Evolutionary conservation across 2,329 filamentous ascomycete species (phyloP), one percentile per base, ranked within the genome.

Genomic region (Sporothrix brasiliensis): DNA sequence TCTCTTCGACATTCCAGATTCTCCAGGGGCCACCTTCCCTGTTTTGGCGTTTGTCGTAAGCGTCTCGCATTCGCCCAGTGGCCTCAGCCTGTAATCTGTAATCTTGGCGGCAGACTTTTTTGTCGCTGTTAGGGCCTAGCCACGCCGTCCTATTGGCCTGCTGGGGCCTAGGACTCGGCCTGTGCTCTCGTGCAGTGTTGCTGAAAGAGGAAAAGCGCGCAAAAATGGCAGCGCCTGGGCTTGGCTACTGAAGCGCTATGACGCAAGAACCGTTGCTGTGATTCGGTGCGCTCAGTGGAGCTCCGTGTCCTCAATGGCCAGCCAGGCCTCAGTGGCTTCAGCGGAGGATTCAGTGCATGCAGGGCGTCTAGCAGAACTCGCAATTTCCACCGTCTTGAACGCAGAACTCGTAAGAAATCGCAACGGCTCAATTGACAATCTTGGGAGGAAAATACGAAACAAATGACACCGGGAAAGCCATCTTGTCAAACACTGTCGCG

Each of bases 171-270:
- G 24, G 27, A 30, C 30, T 63, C 58, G 58, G 58, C 58, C 39
- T 70, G 68, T 69, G 69, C 69, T 67, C 69, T 70, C 69, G 69
- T 70, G 69, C 61, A 53, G 30, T 39, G 24, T 70, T 61, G 53
- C 53, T 67, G n/a, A 44, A 70, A 67, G 13, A 58, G 69, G 69
- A 65, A 70, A 58, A 24, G 60, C 19, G n/a, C 60, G n/a, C 44
- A 53, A 21, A 24, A 34, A 4, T 50, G 9, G 49, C 63, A n/a
- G 47, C 53, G 47, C 47, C 41, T 47, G 34, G 60, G 30, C 41
- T 5, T 44, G 19, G 21, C 58, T 63, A 24, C 24, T 2, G n/a
- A 11, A 49, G 60, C 21, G 27, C 44, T 66, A 66, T 66, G 61
- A 66, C 61, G 61, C 61, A 66, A 66, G 52, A 16, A 16, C 13